Conservation (phyloP, 768 basidiomycete species). For the Cystobasidium tubakii region DNA sequence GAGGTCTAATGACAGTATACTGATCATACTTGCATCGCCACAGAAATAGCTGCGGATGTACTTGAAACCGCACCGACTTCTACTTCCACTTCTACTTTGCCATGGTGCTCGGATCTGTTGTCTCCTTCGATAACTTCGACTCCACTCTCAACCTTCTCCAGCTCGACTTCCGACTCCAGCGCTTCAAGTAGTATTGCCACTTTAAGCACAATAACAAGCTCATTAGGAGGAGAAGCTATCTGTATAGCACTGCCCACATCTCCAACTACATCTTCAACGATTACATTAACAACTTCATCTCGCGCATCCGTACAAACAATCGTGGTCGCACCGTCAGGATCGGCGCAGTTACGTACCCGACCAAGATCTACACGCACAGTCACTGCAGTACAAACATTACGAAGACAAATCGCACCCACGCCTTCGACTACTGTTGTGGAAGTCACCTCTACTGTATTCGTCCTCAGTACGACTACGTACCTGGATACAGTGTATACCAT, state of each 20-base stretch:
- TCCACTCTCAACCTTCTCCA: not conserved
- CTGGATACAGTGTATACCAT: slow-evolving; percentile 3
- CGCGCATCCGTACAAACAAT: not conserved
- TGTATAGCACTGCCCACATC: not conserved
- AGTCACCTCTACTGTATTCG: slow-evolving; percentile 1
- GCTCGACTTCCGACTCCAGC: not conserved
- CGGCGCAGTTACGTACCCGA: not conserved
- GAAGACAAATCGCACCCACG: not conserved
- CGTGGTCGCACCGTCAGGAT: not conserved
- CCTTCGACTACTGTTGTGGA: not conserved
- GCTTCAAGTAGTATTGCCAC: not conserved
- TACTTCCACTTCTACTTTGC: not conserved
- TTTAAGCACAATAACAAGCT: not conserved
- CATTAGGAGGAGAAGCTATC: slow-evolving; percentile 5
- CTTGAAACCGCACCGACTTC: not conserved
- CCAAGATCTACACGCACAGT: slow-evolving; percentile 6
- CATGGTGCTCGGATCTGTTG: slow-evolving; percentile 6
- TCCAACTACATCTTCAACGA: not conserved
- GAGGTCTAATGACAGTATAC: no score
- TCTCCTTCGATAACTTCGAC: not conserved
- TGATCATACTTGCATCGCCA: not conserved
- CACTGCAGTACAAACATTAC: not conserved
- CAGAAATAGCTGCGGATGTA: not conserved
- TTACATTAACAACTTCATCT: not conserved
- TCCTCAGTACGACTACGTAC: not conserved